Evolutionary conservation across 306 rosid species (phyloP).

Genomic region (Geum urbanum): DNA sequence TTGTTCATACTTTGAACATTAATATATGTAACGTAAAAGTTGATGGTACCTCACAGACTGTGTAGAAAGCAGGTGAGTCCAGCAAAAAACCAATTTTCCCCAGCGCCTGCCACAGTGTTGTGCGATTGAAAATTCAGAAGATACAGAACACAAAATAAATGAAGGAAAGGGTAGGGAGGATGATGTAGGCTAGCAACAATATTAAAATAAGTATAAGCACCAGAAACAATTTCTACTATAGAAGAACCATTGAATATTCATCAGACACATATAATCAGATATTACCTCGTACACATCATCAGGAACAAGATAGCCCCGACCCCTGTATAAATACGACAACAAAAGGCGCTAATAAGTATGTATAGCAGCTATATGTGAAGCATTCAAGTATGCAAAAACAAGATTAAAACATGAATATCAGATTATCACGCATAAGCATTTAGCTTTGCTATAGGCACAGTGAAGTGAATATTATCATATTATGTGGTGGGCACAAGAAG

Average conservation of each 20-base stretch:
- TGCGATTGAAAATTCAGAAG: conserved; percentile 19
- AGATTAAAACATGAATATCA: neutral
- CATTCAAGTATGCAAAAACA: neutral
- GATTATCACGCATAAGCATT: neutral
- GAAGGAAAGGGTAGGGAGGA: neutral
- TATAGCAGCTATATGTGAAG: conserved; percentile 4
- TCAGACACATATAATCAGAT: neutral
- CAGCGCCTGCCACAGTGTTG: conserved; percentile 52
- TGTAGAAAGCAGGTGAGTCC: conserved; percentile 88
- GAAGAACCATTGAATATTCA: neutral
- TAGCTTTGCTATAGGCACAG: neutral
- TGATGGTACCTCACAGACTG: conserved; percentile 70
- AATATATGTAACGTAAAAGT: conserved; percentile 13
- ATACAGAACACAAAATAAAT: neutral
- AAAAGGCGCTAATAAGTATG: conserved; percentile 5
- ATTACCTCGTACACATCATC: conserved; percentile 76
- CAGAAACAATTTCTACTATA: neutral
- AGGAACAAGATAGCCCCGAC: conserved; percentile 68
- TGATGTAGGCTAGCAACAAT: neutral
- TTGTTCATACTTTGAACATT: neutral
- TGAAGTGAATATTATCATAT: neutral
- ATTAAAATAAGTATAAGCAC: neutral
- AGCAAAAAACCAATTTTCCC: conserved; percentile 71
- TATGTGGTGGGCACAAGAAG: neutral
- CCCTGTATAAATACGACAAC: conserved; percentile 46